Base-by-base conservation (phyloP, 768 basidiomycete species). In the Mycena leptocephala region DNA sequence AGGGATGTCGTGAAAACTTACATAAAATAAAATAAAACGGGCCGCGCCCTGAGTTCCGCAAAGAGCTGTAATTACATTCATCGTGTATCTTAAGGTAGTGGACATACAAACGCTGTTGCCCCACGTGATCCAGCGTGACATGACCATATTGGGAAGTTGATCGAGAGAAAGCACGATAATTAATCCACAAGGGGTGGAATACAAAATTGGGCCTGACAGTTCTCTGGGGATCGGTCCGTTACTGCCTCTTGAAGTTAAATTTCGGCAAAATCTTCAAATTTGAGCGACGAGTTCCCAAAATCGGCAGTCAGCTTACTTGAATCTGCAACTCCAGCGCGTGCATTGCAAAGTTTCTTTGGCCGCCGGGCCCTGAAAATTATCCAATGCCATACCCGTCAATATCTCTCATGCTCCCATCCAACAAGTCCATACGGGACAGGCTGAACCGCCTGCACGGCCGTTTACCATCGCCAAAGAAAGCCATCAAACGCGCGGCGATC, bases 301-400 rank as follows among this genome's bases (percentile, higher is more conserved):
- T 70, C 14, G 53, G 66, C 11, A 67, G 43, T 13, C 53, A 14
- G 48, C 35, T 1, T 53, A 7, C 33, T 33, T 32, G 28, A 48
- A 46, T 68, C 2, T 9, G 32, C 28, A 24, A 8, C 22, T 33
- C 35, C 33, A 14, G 39, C 22, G 51, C 26, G 66, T 33, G 51
- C 51, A 11, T 67, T 67, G 69, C 69, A 62, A 70, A 70, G 69
- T 70, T 62, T 70, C 69, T 70, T 70, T 46, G 69, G 30, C 69
- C 32, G 30, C 28, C 46, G 43, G 13, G 20, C 69, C 56, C 39
- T 24, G 18, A 22, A 62, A 70, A 61, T 32, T 70, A 61, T 51
- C 6, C 30, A 46, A 70, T 46, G 56, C 39, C 20, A 33, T 28
- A 8, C 30, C 24, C 69, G n/a, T n/a, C 33, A n/a, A 14, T 7